Base-by-base conservation (phyloP, 2,329 filamentous ascomycete species). In the Pseudogymnoascus sp. region DNA sequence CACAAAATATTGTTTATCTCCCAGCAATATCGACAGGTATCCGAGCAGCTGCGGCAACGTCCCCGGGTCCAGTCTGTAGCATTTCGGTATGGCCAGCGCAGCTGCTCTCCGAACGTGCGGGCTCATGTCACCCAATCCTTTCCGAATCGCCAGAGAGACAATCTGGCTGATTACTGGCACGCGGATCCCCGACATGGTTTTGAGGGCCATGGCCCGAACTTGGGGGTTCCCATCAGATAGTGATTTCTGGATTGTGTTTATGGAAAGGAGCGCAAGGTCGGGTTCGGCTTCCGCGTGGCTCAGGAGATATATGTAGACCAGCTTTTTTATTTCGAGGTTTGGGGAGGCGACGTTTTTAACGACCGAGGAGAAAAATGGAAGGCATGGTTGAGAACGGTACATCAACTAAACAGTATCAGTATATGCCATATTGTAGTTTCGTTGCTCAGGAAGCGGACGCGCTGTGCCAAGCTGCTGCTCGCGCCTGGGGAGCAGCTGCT, bases 231-330 rank as follows among this genome's bases (percentile, higher is more conserved):
- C 81, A 75, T 99, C 94, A 23, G 92, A 96, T 63, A 99, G 84
- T 8, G 93, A 96, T 76, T 97, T 97, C 73, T 99, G 94, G 69
- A 99, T 97, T 6, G 94, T 96, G 77, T 99, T 99, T 82, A 99
- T 97, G 64, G 92, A 96, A 49, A 99, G 83, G 38, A 99, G 83
- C 19, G 94, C 92, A 52, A 97, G 89, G 76, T 99, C 94, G 63
- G 93, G 94, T 72, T 97, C 94, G 66, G 92, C 86, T 74, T 97
- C 94, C 74, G 94, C 94, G 81, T 99, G 92, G 73, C 95, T 91
- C 65, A 97, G 88, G 65, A 99, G 86, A 77, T 97, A 99, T 73
- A 97, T 96, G 80, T 99, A 99, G 66, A 99, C 94, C 62, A 99
- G 86, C 76, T 97, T 97, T 78, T 97, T 95, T 75, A 97, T 92